Evolutionary conservation across 1,284 basidiomycete genomes (phyloP), one percentile per base, ranked within the genome.

Genomic region (Bothia castanella): DNA sequence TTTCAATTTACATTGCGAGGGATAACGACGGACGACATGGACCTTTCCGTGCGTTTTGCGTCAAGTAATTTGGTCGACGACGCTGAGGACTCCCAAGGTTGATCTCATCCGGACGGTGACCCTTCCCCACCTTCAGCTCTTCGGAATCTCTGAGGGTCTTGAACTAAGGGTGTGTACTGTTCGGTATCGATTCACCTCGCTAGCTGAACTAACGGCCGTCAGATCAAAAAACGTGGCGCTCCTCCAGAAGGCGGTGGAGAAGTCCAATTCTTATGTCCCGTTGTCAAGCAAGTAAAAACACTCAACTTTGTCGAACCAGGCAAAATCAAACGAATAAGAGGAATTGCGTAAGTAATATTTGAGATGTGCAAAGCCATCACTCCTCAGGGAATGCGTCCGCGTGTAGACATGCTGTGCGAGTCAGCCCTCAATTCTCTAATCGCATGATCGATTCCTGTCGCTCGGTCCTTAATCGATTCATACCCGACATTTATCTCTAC

Each of bases 401-500:
- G 34, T 45, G 53, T 45, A 95, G 92, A 16, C 92, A 96, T 69
- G 89, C 90, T 3, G 94, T 96, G 23, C 87, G 97, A 40, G 95
- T 99, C 16, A 95, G 86, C 54, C 96, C 97, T 17, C 95, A 99
- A 65, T 92, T 99, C 66, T 94, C 95, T 3, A 98, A 97, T 69
- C 83, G 97, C 41, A 92, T 99, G 85, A 97, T 99, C 50, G 96
- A 98, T 62, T 80, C 93, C 2, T 85, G 92, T 11, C 83, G 97
- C 37, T 90, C 89, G 3, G 78, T 99, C 21, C 77, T 99, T 32
- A 98, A 98, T 64, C 85, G 95, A 5, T 98, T 92, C 70, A 97
- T 99, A 54, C 96, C 96, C 23, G 97, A 99, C 66, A 92, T 98
- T 27, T 98, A 99, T 69, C 82, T 99, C 25, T 97, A 98, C 67